phyloP scores from a whole-genome alignment of 202 grass and related monocot genomes.

The Elaeis oleifera region DNA sequence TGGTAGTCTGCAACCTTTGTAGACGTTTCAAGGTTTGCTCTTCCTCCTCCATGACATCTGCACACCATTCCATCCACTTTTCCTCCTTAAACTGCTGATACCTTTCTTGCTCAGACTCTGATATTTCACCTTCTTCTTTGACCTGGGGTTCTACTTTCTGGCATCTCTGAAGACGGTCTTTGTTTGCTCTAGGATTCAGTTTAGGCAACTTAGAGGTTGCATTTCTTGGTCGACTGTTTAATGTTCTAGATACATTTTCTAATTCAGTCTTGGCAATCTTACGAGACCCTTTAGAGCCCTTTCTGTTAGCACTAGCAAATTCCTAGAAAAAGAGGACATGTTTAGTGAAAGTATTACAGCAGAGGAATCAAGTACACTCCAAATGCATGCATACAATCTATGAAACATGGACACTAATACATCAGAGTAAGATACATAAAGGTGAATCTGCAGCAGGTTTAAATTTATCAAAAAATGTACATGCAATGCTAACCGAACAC shows the following conservation, averaged over 20 bases:
- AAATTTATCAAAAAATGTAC: too few relatives aligned
- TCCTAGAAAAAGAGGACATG: conserved; percentile 46
- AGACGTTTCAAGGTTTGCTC: conserved; percentile 87
- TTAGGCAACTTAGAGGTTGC: conserved; percentile 31
- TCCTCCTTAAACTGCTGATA: conserved; percentile 87
- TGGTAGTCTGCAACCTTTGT: conserved; percentile 93
- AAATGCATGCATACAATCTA: too few relatives aligned
- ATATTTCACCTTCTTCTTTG: conserved; percentile 99
- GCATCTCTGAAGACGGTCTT: conserved; percentile 49
- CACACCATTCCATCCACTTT: conserved; percentile 99
- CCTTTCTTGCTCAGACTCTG: conserved; percentile 82
- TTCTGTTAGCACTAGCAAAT: conserved; percentile 65
- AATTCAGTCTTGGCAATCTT: conserved; percentile 49
- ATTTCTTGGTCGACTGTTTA: conserved; percentile 53
- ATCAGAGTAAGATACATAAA: too few relatives aligned
- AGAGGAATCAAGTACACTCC: not conserved
- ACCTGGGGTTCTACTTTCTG: conserved; percentile 68
- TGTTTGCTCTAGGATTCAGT: conserved; percentile 45
- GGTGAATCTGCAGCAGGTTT: too few relatives aligned
- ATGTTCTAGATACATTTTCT: conserved; percentile 32
- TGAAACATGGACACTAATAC: too few relatives aligned
- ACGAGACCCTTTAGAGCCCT: conserved; percentile 50
- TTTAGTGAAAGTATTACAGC: not conserved
- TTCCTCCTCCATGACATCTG: conserved; percentile 84
- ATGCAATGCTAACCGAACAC: too few relatives aligned